These are phyloP conservation scores for Cladophialophora chaetospira DNA, from an alignment of 2,329 filamentous ascomycete species.

Conservation along the genomic window DNA sequence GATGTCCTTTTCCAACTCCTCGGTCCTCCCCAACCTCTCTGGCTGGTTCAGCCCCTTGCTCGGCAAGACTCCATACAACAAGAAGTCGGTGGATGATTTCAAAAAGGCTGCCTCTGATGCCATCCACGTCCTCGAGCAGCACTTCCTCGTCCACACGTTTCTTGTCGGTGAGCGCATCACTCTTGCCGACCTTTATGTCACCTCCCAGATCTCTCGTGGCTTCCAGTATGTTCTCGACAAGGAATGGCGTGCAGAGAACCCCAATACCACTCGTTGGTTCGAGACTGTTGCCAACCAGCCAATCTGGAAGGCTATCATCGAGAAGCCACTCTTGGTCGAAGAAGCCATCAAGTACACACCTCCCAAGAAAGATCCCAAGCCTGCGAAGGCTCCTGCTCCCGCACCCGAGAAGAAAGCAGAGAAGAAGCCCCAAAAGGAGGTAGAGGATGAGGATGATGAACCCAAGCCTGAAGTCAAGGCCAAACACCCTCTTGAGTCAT, in stretches of 20 bases:
- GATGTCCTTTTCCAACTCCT: slow-evolving; percentile 94
- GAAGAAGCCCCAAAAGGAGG: slow-evolving; percentile 54
- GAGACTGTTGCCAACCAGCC: slow-evolving; percentile 90
- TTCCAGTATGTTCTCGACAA: slow-evolving; percentile 96
- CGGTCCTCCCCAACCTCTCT: slow-evolving; percentile 73
- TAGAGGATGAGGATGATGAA: slow-evolving; percentile 59
- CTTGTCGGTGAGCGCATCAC: slow-evolving; percentile 97
- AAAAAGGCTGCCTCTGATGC: slow-evolving; percentile 69
- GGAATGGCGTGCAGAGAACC: slow-evolving; percentile 79
- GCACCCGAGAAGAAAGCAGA: slow-evolving; percentile 52
- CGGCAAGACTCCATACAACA: slow-evolving; percentile 87
- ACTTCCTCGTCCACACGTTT: slow-evolving; percentile 92
- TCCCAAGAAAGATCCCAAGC: slow-evolving; percentile 70
- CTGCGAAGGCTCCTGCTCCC: slow-evolving; percentile 68
- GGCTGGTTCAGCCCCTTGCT: slow-evolving; percentile 85
- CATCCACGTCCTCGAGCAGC: slow-evolving; percentile 74
- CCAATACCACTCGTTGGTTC: slow-evolving; percentile 90
- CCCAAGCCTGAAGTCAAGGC: slow-evolving; percentile 69
- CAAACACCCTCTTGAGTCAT: slow-evolving; percentile 91
- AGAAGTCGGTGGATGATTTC: slow-evolving; percentile 88
- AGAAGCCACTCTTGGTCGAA: slow-evolving; percentile 76
- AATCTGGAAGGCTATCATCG: slow-evolving; percentile 79
- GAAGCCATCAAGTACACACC: slow-evolving; percentile 71
- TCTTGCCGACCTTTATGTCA: slow-evolving; percentile 87
- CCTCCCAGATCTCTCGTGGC: slow-evolving; percentile 76